Base-by-base conservation (phyloP, 176 grass and related monocot genomes). In the Carex littledalei region DNA sequence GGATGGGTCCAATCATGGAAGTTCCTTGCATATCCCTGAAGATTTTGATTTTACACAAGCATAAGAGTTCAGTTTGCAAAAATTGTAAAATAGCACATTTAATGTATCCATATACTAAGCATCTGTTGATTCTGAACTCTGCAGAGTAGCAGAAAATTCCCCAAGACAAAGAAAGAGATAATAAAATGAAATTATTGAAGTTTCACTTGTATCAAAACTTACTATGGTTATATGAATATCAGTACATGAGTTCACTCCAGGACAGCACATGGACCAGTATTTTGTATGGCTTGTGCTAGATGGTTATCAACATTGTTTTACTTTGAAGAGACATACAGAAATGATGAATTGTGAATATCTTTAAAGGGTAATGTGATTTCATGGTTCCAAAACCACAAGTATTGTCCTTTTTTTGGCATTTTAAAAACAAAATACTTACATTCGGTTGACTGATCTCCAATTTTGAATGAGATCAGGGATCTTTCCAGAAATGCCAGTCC, bases 21-120 rank as follows among this genome's bases (percentile, higher is more conserved):
- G 93, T 94, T 85, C 93, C 93, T 87, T 94, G 93, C 90, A 94
- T 94, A 66, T 94, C 93, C 57, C 93, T 94, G 68, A 5, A 85
- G 87, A 87, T 81, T 79, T 60, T 86, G 29, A 20, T 64, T 43
- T 81, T 56, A 63, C 32, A 70, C 52, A 63, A 49, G 59, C 47
- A 86, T 12, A 67, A 34, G 26, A 56, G 24, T 41, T 21, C 8
- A 17, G 8, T 45, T 20, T 34, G 3, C 67, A 70, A 18, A 18
- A 70, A 7, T 8, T 70, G 67, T 41, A 41, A 43, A 71, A 45
- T n/a, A 71, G 17, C 8, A 37, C 37, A n/a, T 45, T 45, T 45
- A 56, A 56, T 78, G 24, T 26, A 31, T 78, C 74, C 50, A 49
- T 11, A 49, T 12, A 11, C 6, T 41, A 43, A n/a, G 16, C 67